These are phyloP conservation scores for Lyophyllum decastes DNA, from an alignment of 768 basidiomycete genomes.

Conservation along the genomic window DNA sequence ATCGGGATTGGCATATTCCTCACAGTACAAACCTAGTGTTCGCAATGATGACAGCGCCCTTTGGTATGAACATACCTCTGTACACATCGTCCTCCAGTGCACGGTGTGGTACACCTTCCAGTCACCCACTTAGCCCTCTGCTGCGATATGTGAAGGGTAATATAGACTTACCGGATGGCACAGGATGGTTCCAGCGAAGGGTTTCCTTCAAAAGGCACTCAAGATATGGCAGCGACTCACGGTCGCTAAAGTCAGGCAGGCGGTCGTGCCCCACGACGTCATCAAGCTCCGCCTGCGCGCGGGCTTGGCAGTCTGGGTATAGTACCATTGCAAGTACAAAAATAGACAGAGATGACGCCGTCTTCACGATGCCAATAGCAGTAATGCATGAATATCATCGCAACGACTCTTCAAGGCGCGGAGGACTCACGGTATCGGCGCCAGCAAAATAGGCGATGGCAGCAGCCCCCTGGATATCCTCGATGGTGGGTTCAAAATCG, in stretches of 20 bases:
- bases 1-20: too few relatives aligned
- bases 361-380: background rate
- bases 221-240: conserved; percentile 36
- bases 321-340: conserved; percentile 28
- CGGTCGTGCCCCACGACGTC: conserved; percentile 34
- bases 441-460: background rate
- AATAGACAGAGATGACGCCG: conserved; percentile 14
- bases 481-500: background rate
- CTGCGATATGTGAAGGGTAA: background rate
- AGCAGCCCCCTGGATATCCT: background rate
- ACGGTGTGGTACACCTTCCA: conserved; percentile 5
- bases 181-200: conserved; percentile 14
- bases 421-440: background rate
- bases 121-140: too few relatives aligned
- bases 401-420: too few relatives aligned
- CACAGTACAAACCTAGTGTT: conserved; percentile 6
- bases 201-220: conserved; percentile 34
- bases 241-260: conserved; percentile 35
- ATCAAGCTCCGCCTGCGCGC: conserved; percentile 45
- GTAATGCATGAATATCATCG: background rate
- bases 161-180: conserved; percentile 1
- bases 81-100: conserved; percentile 15
- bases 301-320: background rate
- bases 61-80: conserved; percentile 16
- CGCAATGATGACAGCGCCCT: conserved; percentile 12